phyloP scores from a whole-genome alignment of 1,139 yeast genomes.

The Saccharomyces hybrid region DNA sequence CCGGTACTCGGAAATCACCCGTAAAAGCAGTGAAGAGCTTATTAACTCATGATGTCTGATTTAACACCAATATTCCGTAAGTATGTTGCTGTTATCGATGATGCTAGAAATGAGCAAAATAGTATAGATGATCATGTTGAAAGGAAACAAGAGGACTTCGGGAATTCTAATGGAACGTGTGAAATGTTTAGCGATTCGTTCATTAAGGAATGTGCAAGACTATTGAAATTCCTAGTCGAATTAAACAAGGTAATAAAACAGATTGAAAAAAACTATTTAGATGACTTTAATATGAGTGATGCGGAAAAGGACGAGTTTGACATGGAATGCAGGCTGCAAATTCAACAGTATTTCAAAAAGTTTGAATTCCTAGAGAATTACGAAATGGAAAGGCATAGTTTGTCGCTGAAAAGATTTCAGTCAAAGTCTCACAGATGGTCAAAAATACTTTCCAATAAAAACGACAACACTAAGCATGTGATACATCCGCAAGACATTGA shows the following conservation, averaged over 20 bases:
- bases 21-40: not conserved
- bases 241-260: slow-evolving; percentile 37
- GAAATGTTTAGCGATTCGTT: slow-evolving; percentile 42
- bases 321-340: slow-evolving; percentile 44
- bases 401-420: slow-evolving; percentile 10
- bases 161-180: slow-evolving; percentile 10
- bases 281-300: slow-evolving; percentile 35
- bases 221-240: slow-evolving; percentile 38
- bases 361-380: slow-evolving; percentile 44
- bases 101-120: slow-evolving; percentile 12
- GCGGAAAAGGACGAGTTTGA: slow-evolving; percentile 50
- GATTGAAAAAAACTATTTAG: slow-evolving; percentile 40
- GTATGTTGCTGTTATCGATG: slow-evolving; percentile 41
- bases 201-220: slow-evolving; percentile 42
- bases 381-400: slow-evolving; percentile 37
- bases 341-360: slow-evolving; percentile 46
- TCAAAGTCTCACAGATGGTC: not conserved
- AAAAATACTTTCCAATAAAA: not conserved
- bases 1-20: not conserved
- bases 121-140: slow-evolving; percentile 31
- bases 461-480: slow-evolving; percentile 5
- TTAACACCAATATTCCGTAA: slow-evolving; percentile 46
- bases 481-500: slow-evolving; percentile 7
- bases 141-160: slow-evolving; percentile 3
- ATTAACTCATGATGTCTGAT: slow-evolving; percentile 39